A percentile compares a stretch with the other conserved stretches of the same genome.
Evolutionary conservation across 129 eudicot species (phyloP).

Genomic region (Helianthus annuus): DNA sequence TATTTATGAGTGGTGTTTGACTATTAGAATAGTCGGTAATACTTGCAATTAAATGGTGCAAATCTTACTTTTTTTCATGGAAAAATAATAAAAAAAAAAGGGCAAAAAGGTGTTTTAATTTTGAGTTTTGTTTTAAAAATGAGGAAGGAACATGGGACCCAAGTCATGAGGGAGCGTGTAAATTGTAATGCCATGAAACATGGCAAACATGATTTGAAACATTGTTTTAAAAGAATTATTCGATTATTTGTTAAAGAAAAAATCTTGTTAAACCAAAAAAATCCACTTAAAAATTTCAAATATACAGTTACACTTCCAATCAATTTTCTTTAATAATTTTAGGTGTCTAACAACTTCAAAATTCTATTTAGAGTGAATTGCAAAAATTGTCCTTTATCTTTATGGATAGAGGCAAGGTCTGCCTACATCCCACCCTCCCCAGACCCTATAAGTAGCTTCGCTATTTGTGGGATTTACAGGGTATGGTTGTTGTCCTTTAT

Average conservation of each 20-base stretch:
- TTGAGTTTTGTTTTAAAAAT: slow-evolving; percentile 10
- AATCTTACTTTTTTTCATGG: slow-evolving; percentile 14
- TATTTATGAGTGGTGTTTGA: slow-evolving; percentile 23
- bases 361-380: too few species aligned
- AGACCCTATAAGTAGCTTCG: too few species aligned
- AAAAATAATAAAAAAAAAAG: slow-evolving; percentile 10
- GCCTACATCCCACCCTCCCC: too few species aligned
- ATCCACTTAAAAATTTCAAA: too few species aligned
- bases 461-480: too few species aligned
- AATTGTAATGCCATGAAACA: background rate
- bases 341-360: too few species aligned
- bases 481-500: too few species aligned
- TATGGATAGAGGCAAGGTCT: too few species aligned
- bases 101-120: slow-evolving; percentile 17
- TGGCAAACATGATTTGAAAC: slow-evolving; percentile 7
- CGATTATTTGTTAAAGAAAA: background rate
- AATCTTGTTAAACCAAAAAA: background rate
- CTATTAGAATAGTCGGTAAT: slow-evolving; percentile 25
- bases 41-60: slow-evolving; percentile 15
- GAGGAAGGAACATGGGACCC: slow-evolving; percentile 27
- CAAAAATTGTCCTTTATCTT: too few species aligned
- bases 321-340: too few species aligned
- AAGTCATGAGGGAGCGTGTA: slow-evolving; percentile 22
- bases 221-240: background rate
- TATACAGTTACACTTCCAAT: too few species aligned